These are phyloP conservation scores for Hyaloscypha variabilis DNA, from an alignment of 495 filamentous ascomycete species.

Conservation along the genomic window DNA sequence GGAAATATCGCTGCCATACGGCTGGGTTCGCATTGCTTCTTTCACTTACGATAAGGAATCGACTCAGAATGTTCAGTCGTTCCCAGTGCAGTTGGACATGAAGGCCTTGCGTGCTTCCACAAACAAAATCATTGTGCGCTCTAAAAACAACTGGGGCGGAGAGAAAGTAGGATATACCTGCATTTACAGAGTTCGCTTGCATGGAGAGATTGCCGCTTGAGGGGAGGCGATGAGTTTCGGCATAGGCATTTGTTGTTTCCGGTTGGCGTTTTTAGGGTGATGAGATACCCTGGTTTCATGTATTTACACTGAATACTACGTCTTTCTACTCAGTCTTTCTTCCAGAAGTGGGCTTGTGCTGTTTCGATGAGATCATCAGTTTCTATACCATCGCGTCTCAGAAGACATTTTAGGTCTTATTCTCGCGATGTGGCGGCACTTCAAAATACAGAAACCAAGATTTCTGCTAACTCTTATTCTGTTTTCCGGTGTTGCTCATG, in stretches of 20 bases:
- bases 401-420: too few relatives aligned
- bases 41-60: constrained; percentile 52
- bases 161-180: constrained; percentile 53
- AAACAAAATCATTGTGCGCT: constrained; percentile 51
- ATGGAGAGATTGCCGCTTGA: constrained; percentile 39
- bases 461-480: too few relatives aligned
- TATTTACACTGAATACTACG: neutral
- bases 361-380: too few relatives aligned
- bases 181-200: constrained; percentile 61
- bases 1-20: constrained; percentile 20
- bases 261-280: neutral
- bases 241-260: neutral
- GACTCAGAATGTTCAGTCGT: constrained; percentile 49
- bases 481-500: too few relatives aligned
- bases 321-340: neutral
- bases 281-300: constrained; percentile 5
- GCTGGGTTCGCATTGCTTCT: constrained; percentile 53
- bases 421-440: too few relatives aligned
- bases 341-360: too few relatives aligned
- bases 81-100: constrained; percentile 47
- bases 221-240: neutral
- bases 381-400: too few relatives aligned
- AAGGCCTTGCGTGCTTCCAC: constrained; percentile 32
- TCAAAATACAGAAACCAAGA: too few relatives aligned
- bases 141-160: constrained; percentile 54